These are phyloP conservation scores for Boletus subparvulus DNA, from an alignment of 768 basidiomycete species.

Conservation along the genomic window DNA sequence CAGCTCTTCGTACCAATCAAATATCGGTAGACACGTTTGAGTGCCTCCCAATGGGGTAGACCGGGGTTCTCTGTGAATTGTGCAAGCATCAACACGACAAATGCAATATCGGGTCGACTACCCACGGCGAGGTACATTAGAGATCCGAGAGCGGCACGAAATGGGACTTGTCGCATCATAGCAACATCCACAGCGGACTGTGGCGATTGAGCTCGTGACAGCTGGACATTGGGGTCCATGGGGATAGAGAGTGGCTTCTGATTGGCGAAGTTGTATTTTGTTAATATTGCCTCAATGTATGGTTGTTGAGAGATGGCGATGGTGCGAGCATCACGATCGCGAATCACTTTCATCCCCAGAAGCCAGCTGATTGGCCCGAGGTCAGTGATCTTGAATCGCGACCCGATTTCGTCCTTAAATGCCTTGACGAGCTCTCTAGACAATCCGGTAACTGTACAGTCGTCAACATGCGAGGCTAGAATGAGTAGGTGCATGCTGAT, in stretches of 20 bases:
- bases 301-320: too few relatives aligned
- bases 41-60: not conserved
- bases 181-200: not conserved
- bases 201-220: not conserved
- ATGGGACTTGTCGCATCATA: not conserved
- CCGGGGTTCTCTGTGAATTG: not conserved
- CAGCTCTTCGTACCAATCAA: not conserved
- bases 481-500: not conserved
- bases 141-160: not conserved
- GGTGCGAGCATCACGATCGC: not conserved
- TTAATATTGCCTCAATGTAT: too few relatives aligned
- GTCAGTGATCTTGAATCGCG: not conserved
- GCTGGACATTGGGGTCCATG: not conserved
- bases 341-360: slow-evolving; percentile 3
- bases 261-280: not conserved
- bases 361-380: slow-evolving; percentile 10
- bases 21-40: not conserved
- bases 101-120: not conserved
- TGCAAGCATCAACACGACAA: not conserved
- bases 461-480: not conserved
- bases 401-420: slow-evolving; percentile 4
- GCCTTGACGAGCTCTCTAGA: not conserved
- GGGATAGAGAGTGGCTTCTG: not conserved
- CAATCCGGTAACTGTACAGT: slow-evolving; percentile 1
- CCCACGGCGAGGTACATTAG: not conserved